Evolutionary conservation across 2,329 filamentous ascomycete species (phyloP).

Genomic region (Cercospora sp.): DNA sequence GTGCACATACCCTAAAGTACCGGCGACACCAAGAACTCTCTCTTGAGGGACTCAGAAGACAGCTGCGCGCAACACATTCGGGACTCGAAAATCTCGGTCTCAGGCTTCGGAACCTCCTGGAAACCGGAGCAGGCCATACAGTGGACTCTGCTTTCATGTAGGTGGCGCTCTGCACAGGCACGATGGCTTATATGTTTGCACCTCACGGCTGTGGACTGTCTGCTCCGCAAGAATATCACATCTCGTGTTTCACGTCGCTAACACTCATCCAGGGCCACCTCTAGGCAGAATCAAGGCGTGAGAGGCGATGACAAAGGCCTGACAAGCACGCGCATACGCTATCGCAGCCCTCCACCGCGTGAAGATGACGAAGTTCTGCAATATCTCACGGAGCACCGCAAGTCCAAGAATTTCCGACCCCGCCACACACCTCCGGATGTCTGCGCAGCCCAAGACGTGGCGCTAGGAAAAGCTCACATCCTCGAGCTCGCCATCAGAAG

Average conservation of each 20-base stretch:
- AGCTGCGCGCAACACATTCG: background rate
- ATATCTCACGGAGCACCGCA: constrained; percentile 15
- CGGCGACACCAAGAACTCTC: background rate
- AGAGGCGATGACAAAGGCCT: constrained; percentile 19
- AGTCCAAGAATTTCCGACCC: constrained; percentile 16
- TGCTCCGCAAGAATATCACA: background rate
- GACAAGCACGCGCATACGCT: constrained; percentile 25
- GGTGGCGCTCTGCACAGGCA: background rate
- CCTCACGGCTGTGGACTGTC: background rate
- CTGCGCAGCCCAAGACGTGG: constrained; percentile 26
- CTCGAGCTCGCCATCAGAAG: constrained; percentile 20
- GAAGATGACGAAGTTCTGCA: constrained; percentile 13
- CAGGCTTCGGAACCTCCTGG: constrained; percentile 4
- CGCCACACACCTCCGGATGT: constrained; percentile 27
- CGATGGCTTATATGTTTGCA: rapidly evolving
- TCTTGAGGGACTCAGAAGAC: background rate
- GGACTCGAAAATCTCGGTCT: background rate
- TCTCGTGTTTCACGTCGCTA: background rate
- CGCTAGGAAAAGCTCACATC: constrained; percentile 19
- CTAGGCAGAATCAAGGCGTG: background rate
- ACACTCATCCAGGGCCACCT: constrained; percentile 1
- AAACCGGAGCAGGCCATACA: background rate
- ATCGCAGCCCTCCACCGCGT: constrained; percentile 24
- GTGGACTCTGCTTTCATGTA: background rate
- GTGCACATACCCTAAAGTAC: background rate